These are phyloP conservation scores for Lactifluus echinatus DNA, from an alignment of 768 basidiomycete genomes.

Conservation along the genomic window DNA sequence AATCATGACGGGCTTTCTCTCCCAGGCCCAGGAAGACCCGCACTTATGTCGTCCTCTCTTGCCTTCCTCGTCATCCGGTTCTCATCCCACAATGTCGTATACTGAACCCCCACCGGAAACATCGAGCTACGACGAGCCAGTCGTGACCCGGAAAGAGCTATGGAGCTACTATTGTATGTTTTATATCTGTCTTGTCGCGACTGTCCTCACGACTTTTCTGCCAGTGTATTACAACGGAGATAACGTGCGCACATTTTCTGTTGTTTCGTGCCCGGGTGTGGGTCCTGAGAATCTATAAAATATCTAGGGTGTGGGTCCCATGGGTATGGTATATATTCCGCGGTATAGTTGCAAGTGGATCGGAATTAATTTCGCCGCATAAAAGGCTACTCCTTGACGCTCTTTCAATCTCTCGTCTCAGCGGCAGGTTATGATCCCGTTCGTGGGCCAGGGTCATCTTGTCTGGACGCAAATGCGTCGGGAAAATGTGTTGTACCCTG, in stretches of 20 bases:
- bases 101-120: background rate
- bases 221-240: conserved; percentile 78
- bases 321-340: conserved; percentile 26
- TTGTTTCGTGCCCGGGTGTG: background rate
- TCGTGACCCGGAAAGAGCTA: conserved; percentile 63
- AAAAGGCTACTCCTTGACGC: conserved; percentile 52
- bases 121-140: conserved; percentile 40
- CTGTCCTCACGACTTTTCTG: background rate
- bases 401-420: conserved; percentile 65
- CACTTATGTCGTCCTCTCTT: background rate
- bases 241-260: conserved; percentile 40
- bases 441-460: conserved; percentile 62
- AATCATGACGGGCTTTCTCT: background rate
- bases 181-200: background rate
- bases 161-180: conserved; percentile 73
- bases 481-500: conserved; percentile 75
- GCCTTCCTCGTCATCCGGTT: background rate
- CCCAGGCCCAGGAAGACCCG: background rate
- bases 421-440: conserved; percentile 69
- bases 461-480: conserved; percentile 45
- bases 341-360: background rate
- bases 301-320: conserved; percentile 56
- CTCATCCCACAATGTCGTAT: conserved; percentile 11
- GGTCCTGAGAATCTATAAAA: background rate
- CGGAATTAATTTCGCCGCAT: background rate